Base-by-base conservation (phyloP, 2,329 filamentous ascomycete species). In the Phaeosphaeriaceae sp. region DNA sequence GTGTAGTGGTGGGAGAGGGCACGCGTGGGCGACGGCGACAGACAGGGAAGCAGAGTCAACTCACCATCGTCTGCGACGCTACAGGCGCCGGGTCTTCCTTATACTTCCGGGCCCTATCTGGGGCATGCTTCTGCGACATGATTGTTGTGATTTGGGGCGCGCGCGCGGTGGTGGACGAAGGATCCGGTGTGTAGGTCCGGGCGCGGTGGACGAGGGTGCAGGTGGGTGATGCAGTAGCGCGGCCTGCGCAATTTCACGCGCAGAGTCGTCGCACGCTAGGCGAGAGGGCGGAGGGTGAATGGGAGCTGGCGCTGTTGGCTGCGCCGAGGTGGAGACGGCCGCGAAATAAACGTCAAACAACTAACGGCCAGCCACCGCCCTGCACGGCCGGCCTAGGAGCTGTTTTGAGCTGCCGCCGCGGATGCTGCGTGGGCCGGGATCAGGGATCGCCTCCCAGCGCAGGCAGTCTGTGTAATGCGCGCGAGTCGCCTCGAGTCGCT, bases 1-100 rank as follows among this genome's bases (percentile, higher is more conserved):
- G 57, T 65, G 64, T 69, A 62, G 62, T 65, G 66, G 68, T 54
- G 68, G 50, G 48, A 48, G 58, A 51, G 31, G 31, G 31, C 54
- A 61, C 58, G 61, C 56, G 58, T 53, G 51, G 52, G 55, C 53
- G 57, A 48, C 25, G 53, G 44, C 44, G 57, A 60, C 58, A 65
- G 65, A 60, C 64, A 68, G 73, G 75, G 73, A 75, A 69, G 66
- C 64, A 71, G 67, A 77, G 73, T 75, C 73, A 70, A 78, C 77
- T 79, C 72, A 79, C 77, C 71, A 78, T 74, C 68, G 74, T 74
- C 55, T 73, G 75, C 71, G 73, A 76, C 75, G 76, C 76, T 76
- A 75, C 75, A 76, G 76, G 76, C 74, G 74, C 77, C 74, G 76
- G 73, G 69, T 77, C 75, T 78, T 78, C 76, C 76, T 79, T 78